Conservation (phyloP, 2,329 filamentous ascomycete species). For the Cladosporium oxysporum region DNA sequence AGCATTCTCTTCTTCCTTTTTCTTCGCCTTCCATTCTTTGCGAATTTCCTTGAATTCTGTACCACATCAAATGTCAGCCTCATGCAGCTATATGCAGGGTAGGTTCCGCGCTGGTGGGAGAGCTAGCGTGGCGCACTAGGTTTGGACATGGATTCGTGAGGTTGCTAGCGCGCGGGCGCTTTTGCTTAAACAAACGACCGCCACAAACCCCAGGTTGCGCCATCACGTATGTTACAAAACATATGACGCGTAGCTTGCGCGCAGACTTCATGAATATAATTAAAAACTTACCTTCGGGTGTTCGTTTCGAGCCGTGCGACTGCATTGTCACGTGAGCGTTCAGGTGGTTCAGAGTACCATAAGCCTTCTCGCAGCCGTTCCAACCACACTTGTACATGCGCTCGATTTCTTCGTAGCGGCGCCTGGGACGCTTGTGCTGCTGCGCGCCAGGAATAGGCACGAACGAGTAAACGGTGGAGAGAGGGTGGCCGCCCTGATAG, state of each 20-base stretch:
- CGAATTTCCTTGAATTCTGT: conserved; percentile 98
- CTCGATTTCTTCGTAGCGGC: conserved; percentile 97
- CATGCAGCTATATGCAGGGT: conserved; percentile 26
- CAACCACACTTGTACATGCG: conserved; percentile 99
- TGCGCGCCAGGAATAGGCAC: conserved; percentile 96
- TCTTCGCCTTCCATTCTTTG: conserved; percentile 98
- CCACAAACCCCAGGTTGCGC: conserved; percentile 24
- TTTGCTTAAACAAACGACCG: conserved; percentile 29
- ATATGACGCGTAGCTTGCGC: background rate
- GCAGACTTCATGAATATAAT: background rate
- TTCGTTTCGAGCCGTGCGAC: conserved; percentile 89
- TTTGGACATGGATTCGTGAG: conserved; percentile 30
- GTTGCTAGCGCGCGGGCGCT: conserved; percentile 36
- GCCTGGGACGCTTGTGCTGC: conserved; percentile 91
- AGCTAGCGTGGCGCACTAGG: conserved; percentile 36
- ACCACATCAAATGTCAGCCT: conserved; percentile 40
- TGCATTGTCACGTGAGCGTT: conserved; percentile 99
- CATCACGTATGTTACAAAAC: background rate
- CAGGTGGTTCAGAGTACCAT: conserved; percentile 93
- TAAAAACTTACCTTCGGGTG: conserved; percentile 80
- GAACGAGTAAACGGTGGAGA: conserved; percentile 91
- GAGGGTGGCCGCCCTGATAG: conserved; percentile 51
- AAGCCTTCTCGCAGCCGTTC: conserved; percentile 98
- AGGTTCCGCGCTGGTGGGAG: conserved; percentile 27
- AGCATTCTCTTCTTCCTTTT: conserved; percentile 94